phyloP scores from a whole-genome alignment of 1,284 basidiomycete genomes.

The Ceratobasidium sp. region DNA sequence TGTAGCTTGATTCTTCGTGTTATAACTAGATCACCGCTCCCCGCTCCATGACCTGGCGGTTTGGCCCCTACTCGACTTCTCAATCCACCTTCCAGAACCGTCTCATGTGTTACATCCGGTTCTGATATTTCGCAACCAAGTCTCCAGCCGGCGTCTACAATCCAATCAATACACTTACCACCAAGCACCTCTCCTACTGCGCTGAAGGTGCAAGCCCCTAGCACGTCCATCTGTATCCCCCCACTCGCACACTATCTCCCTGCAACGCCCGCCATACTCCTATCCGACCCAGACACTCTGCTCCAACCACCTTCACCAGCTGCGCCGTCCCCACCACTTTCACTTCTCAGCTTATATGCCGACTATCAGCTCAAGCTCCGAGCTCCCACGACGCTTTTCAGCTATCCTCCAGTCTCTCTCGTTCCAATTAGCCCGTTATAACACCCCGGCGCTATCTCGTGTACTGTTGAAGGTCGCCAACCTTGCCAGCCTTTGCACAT shows the following conservation, averaged over 20 bases:
- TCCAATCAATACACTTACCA: constrained; percentile 33
- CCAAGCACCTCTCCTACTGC: constrained; percentile 12
- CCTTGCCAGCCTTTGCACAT: constrained; percentile 40
- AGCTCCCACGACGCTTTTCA: constrained; percentile 61
- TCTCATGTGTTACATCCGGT: neutral
- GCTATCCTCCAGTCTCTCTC: neutral
- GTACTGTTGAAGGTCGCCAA: constrained; percentile 26
- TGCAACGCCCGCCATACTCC: neutral
- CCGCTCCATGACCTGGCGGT: constrained; percentile 18
- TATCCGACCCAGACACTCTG: neutral
- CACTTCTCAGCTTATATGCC: constrained; percentile 58
- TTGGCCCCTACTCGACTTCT: neutral
- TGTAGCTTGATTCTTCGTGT: no score
- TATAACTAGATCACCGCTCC: no score
- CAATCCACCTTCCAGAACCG: neutral
- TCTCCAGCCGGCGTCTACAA: neutral
- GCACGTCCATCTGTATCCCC: constrained; percentile 11
- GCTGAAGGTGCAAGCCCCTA: constrained; percentile 11
- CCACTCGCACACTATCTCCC: neutral
- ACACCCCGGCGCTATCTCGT: neutral
- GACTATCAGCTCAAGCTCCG: constrained; percentile 55
- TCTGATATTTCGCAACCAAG: constrained; percentile 3
- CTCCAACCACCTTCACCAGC: neutral
- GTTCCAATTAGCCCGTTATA: constrained; percentile 17
- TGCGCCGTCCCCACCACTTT: constrained; percentile 46